Base-by-base conservation (phyloP, 2,329 filamentous ascomycete species). In the Sporothrix pseudoabietina region DNA sequence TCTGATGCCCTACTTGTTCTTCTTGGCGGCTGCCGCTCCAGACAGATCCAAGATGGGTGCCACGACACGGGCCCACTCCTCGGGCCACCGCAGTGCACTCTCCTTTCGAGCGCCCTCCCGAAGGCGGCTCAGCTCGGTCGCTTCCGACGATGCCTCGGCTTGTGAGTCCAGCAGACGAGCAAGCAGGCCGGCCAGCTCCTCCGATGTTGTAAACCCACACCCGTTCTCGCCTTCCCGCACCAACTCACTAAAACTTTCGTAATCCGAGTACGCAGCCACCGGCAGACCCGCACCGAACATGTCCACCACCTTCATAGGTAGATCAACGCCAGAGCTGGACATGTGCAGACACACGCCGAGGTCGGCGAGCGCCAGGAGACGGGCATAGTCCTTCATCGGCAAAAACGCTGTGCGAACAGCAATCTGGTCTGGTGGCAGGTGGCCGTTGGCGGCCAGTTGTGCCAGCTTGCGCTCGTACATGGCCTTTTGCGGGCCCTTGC, bases 231-330 rank as follows among this genome's bases (percentile, higher is more conserved):
- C 92, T 78, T 98, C 94, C 71, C 88, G 91, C 35, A 99, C 92
- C n/a, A 99, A 84, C 83, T 99, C 96, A 2, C 88, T 85, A 86
- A 97, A 97, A 75, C 94, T 95, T 79, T 94, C 90, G 79, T 97
- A 99, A 1, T 88, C 87, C 35, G 88, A 89, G 86, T 96, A 98
- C 4, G 94, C 95, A 0, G 91, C 90, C 0, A 99, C 96, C 0
- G 96, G 96, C 39, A 99, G 84, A 0, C 95, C 96, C 0, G 94
- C 92, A 2, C 96, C 96, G 80, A 99, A 98, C 94, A 99, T 98
- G 80, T 99, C 96, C 16, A 99, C 94, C 0, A 99, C 94, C 83
- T 99, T 99, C 96, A 99, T 99, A 0, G 96, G 96, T 26, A 99
- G 85, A 81, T 99, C 96, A 0, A 99, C 94, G 0, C 96, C 96